phyloP scores from a whole-genome alignment of 495 filamentous ascomycete genomes.

The Lepidopterella palustris region DNA sequence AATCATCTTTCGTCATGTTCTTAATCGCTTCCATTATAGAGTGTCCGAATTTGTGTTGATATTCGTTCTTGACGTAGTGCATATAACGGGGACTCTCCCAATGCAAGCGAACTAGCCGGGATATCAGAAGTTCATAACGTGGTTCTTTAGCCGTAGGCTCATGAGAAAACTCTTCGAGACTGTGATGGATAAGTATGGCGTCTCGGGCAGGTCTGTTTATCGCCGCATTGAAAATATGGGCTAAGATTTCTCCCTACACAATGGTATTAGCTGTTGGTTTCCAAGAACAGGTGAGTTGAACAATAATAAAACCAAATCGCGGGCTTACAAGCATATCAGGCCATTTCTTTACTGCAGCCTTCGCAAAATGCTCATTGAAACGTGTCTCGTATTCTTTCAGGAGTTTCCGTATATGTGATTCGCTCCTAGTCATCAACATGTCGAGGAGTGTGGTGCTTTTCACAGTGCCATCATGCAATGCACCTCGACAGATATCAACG shows the following conservation, averaged over 20 bases:
- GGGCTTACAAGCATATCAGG: neutral
- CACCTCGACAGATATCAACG: neutral
- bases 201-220: neutral
- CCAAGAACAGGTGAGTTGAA: neutral
- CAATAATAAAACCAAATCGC: neutral
- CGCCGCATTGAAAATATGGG: neutral
- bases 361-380: neutral
- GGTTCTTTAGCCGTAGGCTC: constrained; percentile 33
- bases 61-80: constrained; percentile 52
- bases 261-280: neutral
- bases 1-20: neutral
- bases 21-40: constrained; percentile 18
- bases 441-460: neutral
- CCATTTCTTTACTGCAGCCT: neutral
- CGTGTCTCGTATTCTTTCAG: neutral
- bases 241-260: neutral
- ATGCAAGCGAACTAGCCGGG: constrained; percentile 70
- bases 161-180: neutral
- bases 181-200: neutral
- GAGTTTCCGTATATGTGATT: neutral
- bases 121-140: constrained; percentile 76
- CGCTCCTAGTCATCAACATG: neutral
- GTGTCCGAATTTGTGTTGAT: neutral
- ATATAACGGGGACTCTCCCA: constrained; percentile 79
- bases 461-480: neutral